phyloP scores from a whole-genome alignment of 169 alveolate species.

The Plasmodium chabaudi region DNA sequence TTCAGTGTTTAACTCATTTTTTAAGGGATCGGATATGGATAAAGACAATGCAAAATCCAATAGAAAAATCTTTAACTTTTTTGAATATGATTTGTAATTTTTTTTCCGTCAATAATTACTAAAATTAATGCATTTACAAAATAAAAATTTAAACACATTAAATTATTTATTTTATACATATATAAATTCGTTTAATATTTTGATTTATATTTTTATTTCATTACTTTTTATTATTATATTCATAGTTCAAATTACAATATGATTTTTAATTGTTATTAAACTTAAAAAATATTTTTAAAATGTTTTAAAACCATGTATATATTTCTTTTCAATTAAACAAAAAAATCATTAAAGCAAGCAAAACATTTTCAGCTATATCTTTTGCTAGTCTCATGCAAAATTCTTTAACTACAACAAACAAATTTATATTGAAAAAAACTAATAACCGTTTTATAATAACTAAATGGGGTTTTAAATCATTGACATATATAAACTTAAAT shows the following conservation, averaged over 20 bases:
- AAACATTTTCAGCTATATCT: not conserved
- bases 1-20: slow-evolving; percentile 70
- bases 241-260: not conserved
- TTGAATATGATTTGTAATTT: slow-evolving; percentile 57
- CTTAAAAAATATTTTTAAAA: slow-evolving; percentile 16
- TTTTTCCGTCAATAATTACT: not conserved
- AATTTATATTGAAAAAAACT: too few relatives aligned
- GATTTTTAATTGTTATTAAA: slow-evolving; percentile 30
- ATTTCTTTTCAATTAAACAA: not conserved
- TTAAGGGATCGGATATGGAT: slow-evolving; percentile 55
- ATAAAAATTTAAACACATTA: not conserved
- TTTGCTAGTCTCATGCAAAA: not conserved
- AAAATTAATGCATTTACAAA: not conserved
- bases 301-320: slow-evolving; percentile 14
- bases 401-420: not conserved
- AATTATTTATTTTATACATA: not conserved
- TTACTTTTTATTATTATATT: too few relatives aligned
- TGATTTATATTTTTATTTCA: too few relatives aligned
- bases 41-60: slow-evolving; percentile 54
- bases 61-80: slow-evolving; percentile 66
- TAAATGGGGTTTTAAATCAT: too few relatives aligned
- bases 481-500: too few relatives aligned
- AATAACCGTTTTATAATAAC: too few relatives aligned
- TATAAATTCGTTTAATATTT: not conserved
- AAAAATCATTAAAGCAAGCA: too few relatives aligned